Evolutionary conservation across 2,329 filamentous ascomycete genomes (phyloP).

Genomic region (Cladosporium oxysporum): DNA sequence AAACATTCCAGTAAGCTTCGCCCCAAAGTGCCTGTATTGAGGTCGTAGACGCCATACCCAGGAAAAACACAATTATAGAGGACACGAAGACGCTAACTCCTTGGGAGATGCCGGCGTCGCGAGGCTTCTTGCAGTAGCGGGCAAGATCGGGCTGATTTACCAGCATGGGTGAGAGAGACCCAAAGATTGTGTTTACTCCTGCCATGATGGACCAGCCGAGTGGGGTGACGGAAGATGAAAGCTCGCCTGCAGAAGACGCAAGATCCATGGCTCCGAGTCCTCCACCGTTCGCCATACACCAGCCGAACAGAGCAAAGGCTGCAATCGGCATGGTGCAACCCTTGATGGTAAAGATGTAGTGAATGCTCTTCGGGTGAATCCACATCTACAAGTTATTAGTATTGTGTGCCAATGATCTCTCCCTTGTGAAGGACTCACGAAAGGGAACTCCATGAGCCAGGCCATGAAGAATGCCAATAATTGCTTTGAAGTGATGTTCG

Average conservation of each 20-base stretch:
- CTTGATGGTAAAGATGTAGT: slow-evolving; percentile 45
- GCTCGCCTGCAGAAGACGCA: slow-evolving; percentile 34
- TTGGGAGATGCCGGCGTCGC: slow-evolving; percentile 47
- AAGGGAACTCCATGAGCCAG: slow-evolving; percentile 37
- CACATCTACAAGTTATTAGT: slow-evolving; percentile 42
- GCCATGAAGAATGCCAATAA: slow-evolving; percentile 39
- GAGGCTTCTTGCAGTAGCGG: slow-evolving; percentile 43
- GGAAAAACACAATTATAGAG: slow-evolving; percentile 45
- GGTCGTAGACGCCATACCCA: slow-evolving; percentile 49
- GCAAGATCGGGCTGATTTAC: slow-evolving; percentile 53
- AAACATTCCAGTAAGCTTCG: slow-evolving; percentile 38
- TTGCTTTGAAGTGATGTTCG: slow-evolving; percentile 38
- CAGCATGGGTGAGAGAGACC: slow-evolving; percentile 44
- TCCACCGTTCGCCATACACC: slow-evolving; percentile 39
- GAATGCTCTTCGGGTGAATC: slow-evolving; percentile 47
- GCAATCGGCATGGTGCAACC: slow-evolving; percentile 41
- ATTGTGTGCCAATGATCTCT: neutral
- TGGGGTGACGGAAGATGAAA: slow-evolving; percentile 24
- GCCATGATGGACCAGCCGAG: slow-evolving; percentile 44
- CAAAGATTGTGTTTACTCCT: slow-evolving; percentile 47
- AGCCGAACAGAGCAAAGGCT: slow-evolving; percentile 40
- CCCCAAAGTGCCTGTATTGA: slow-evolving; percentile 48
- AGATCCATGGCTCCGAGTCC: slow-evolving; percentile 51
- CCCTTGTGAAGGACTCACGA: slow-evolving; percentile 25
- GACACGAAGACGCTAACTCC: slow-evolving; percentile 38